phyloP scores from a whole-genome alignment of 2,329 filamentous ascomycete species.

The Gaeumannomyces sp. region DNA sequence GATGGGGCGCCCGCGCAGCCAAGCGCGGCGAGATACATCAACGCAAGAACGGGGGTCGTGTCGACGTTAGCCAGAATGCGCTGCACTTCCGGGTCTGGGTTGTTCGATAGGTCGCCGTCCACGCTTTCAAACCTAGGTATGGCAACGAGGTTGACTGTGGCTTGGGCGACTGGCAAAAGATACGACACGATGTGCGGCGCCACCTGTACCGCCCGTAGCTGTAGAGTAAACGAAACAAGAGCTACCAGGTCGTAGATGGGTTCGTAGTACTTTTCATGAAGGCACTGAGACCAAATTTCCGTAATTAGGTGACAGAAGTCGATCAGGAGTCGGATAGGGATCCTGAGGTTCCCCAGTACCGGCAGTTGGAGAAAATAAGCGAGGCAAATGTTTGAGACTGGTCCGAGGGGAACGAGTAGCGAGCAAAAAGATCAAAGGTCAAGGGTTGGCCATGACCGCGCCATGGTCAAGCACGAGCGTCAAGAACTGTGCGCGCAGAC shows the following conservation, averaged over 20 bases:
- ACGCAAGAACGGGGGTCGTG: conserved; percentile 54
- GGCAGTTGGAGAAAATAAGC: conserved; percentile 64
- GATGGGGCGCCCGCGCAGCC: conserved; percentile 44
- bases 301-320: conserved; percentile 60
- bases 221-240: conserved; percentile 57
- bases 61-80: conserved; percentile 52
- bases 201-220: conserved; percentile 52
- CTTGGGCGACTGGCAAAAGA: conserved; percentile 48
- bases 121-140: conserved; percentile 47
- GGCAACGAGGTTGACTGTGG: conserved; percentile 54
- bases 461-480: conserved; percentile 60
- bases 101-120: conserved; percentile 40
- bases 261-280: conserved; percentile 54
- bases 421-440: conserved; percentile 62
- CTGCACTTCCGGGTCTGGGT: conserved; percentile 33
- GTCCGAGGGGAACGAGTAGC: conserved; percentile 59
- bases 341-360: conserved; percentile 41
- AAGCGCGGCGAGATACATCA: conserved; percentile 59
- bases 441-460: conserved; percentile 48
- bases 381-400: conserved; percentile 57
- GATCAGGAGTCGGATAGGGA: conserved; percentile 50
- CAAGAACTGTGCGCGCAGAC: conserved; percentile 39
- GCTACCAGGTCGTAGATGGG: conserved; percentile 62
- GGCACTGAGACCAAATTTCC: conserved; percentile 61
- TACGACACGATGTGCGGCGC: conserved; percentile 53